phyloP scores from a whole-genome alignment of 768 basidiomycete genomes.

The Leccinum incarnatum region DNA sequence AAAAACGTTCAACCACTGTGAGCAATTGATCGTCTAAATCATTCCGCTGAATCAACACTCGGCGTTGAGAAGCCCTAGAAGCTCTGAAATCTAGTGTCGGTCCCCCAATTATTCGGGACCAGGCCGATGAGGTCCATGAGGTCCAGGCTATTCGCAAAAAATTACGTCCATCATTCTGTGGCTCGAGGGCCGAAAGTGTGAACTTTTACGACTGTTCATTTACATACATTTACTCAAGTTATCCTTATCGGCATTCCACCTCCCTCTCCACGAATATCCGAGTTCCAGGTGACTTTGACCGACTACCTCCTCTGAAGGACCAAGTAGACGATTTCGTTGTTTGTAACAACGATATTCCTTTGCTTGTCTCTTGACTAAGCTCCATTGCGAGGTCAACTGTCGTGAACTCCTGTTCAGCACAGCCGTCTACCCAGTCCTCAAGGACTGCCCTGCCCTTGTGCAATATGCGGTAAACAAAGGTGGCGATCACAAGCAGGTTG shows the following conservation, averaged over 20 bases:
- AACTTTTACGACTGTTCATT: background rate
- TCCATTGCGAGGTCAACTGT: constrained; percentile 5
- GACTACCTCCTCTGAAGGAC: constrained; percentile 6
- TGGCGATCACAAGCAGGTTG: constrained; percentile 22
- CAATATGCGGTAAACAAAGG: constrained; percentile 18
- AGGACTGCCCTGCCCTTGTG: background rate
- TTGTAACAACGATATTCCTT: background rate
- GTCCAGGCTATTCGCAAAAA: background rate
- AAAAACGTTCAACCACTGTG: background rate
- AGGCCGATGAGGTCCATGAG: no score
- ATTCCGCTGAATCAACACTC: background rate
- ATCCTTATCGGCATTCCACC: background rate
- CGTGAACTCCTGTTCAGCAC: constrained; percentile 8
- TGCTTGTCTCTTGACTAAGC: constrained; percentile 2
- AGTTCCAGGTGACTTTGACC: background rate
- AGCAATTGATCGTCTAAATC: background rate
- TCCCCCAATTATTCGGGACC: background rate
- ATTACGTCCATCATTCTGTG: background rate
- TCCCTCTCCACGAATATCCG: background rate
- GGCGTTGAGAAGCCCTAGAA: background rate
- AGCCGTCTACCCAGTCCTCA: background rate
- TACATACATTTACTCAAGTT: background rate
- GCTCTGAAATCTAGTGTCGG: background rate
- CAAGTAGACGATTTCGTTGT: constrained; percentile 6
- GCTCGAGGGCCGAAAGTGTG: background rate